Base-by-base conservation (phyloP, 164 flowering plant species). In the Stephania cephalantha region DNA sequence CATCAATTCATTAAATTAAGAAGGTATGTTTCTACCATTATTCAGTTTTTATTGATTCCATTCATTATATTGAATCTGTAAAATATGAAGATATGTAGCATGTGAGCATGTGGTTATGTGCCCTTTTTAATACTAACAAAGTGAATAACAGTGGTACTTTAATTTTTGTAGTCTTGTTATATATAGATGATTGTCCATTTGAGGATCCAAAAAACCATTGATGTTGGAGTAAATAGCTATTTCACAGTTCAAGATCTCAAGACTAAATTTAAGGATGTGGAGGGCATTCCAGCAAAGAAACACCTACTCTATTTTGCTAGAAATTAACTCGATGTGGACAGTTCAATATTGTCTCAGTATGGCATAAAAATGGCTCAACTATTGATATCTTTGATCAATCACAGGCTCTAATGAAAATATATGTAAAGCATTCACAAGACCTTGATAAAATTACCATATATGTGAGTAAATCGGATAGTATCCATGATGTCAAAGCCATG, bases 201-300 rank as follows among this genome's bases (percentile, higher is more conserved):
- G 75, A 80, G 76, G 75, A 71, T 82, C 44, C 68, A 29, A 9
- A 83, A 75, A 76, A 78, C 78, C 17, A 63, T 80, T 18, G 74
- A 74, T n/a, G 42, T 83, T 5, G 78, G 35, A 44, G 76, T 71
- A 20, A 80, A 74, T 74, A 68, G 58, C 61, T 70, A 76, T 15
- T 79, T 76, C 72, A 76, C 77, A 31, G 68, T 76, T 25, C 35
- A 71, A 68, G 75, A 72, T 72, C 55, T 80, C 9, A 80, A 80
- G 70, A 75, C 67, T 58, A 25, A 71, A 63, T 48, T 80, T 4
- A 29, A 13, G 8, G 74, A 73, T 20, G 46, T 63, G 74, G 81
- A 81, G 18, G 78, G 79, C 42, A 71, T 75, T 46, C 9, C 77
- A 9, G 73, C 71, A 74, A 69, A 53, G 31, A 35, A 58, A 20